Conservation (phyloP, 306 rosid genomes). For the Aeschynomene evenia region DNA sequence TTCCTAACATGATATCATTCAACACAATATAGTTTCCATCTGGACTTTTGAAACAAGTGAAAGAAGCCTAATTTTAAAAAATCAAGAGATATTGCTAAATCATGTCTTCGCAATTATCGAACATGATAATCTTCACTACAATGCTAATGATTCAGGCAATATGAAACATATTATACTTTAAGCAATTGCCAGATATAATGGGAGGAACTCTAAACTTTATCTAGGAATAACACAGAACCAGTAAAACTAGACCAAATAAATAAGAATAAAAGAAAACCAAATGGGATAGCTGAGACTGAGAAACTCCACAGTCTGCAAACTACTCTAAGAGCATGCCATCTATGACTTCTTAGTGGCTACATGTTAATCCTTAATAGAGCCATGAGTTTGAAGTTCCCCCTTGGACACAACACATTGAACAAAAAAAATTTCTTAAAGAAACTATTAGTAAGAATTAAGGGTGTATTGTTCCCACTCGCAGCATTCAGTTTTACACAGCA, state of each 20-base stretch:
- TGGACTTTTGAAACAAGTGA: background rate
- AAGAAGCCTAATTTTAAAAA: background rate
- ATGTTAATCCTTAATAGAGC: background rate
- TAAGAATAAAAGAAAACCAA: slow-evolving; percentile 5
- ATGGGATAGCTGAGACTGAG: background rate
- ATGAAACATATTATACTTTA: background rate
- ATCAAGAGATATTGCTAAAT: background rate
- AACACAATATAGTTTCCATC: background rate
- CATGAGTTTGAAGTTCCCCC: background rate
- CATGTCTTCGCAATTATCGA: background rate
- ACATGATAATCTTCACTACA: background rate
- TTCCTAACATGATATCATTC: no score
- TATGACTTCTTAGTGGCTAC: background rate
- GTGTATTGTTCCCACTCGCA: slow-evolving; percentile 12
- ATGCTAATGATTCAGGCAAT: background rate
- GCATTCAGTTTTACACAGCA: background rate
- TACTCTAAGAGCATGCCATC: background rate
- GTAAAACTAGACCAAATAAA: background rate
- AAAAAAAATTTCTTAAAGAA: background rate
- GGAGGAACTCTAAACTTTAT: background rate
- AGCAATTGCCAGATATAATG: background rate
- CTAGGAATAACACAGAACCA: background rate
- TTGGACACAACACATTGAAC: background rate
- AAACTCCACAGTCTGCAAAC: background rate
- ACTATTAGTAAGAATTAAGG: background rate